phyloP scores from a whole-genome alignment of 1,284 basidiomycete species.

The Golubevia pallescens region DNA sequence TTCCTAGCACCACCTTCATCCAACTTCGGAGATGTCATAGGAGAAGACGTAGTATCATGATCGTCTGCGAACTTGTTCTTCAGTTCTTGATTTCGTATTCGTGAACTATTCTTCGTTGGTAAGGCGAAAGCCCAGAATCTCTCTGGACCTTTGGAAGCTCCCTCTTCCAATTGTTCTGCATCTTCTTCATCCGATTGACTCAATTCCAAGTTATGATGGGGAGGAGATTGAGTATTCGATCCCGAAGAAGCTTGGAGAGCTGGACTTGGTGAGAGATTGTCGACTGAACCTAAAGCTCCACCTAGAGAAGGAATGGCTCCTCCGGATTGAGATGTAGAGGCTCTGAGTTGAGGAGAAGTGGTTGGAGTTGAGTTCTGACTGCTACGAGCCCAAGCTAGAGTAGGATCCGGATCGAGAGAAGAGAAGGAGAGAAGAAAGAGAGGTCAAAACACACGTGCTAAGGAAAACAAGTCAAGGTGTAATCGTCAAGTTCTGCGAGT shows the following conservation, averaged over 20 bases:
- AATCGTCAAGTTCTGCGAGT: too few relatives aligned
- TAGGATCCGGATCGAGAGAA: not conserved
- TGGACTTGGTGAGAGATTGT: not conserved
- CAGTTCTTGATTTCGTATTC: slow-evolving; percentile 23
- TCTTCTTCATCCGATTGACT: not conserved
- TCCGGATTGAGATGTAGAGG: not conserved
- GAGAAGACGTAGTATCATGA: not conserved
- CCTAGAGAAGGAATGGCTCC: not conserved
- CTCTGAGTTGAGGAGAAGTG: not conserved
- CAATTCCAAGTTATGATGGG: not conserved
- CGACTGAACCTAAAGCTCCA: not conserved
- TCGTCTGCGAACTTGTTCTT: slow-evolving; percentile 4
- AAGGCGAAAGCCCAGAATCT: slow-evolving; percentile 46
- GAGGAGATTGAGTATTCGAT: not conserved
- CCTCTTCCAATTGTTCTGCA: slow-evolving; percentile 4
- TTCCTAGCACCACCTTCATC: not conserved
- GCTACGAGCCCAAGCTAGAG: not conserved
- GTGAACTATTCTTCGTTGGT: slow-evolving; percentile 38
- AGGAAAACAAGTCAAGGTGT: too few relatives aligned
- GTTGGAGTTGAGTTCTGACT: not conserved
- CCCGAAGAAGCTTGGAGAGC: not conserved
- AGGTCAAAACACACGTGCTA: too few relatives aligned
- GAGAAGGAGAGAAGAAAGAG: not conserved
- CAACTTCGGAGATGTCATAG: not conserved
- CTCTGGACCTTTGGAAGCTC: slow-evolving; percentile 13